Conservation (phyloP, 495 filamentous ascomycete species). For the Penicillium coffeae region DNA sequence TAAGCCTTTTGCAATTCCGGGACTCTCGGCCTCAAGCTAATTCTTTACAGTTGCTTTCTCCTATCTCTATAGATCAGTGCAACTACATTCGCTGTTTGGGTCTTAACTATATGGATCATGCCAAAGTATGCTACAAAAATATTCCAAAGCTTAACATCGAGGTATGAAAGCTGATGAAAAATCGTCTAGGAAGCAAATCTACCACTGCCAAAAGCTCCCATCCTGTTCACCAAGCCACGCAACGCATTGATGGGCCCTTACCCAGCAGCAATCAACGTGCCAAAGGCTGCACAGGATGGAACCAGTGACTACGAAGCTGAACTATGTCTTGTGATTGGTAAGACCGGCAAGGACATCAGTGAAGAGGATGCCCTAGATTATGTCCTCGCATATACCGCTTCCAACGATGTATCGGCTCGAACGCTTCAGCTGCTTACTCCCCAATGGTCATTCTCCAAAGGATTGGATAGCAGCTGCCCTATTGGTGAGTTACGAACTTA, state of each 20-base stretch:
- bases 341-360: conserved; percentile 35
- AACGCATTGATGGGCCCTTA: conserved; percentile 40
- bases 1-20: too few species aligned
- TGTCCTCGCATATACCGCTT: conserved; percentile 39
- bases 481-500: conserved; percentile 16
- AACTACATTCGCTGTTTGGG: conserved; percentile 43
- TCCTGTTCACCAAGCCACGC: conserved; percentile 47
- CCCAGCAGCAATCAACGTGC: conserved; percentile 39
- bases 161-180: too few species aligned
- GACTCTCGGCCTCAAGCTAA: not conserved
- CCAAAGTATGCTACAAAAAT: conserved; percentile 14
- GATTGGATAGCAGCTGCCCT: conserved; percentile 34
- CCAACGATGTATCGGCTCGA: conserved; percentile 41
- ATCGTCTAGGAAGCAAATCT: conserved; percentile 38
- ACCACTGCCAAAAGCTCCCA: conserved; percentile 34
- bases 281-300: conserved; percentile 40
- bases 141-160: too few species aligned
- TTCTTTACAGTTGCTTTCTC: conserved; percentile 27
- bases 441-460: conserved; percentile 46
- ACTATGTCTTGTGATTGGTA: conserved; percentile 37
- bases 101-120: conserved; percentile 44
- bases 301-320: conserved; percentile 50
- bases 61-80: conserved; percentile 26
- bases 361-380: conserved; percentile 39
- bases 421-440: conserved; percentile 26